Conservation (phyloP, 1,284 basidiomycete species). For the Porodaedalea pini region DNA sequence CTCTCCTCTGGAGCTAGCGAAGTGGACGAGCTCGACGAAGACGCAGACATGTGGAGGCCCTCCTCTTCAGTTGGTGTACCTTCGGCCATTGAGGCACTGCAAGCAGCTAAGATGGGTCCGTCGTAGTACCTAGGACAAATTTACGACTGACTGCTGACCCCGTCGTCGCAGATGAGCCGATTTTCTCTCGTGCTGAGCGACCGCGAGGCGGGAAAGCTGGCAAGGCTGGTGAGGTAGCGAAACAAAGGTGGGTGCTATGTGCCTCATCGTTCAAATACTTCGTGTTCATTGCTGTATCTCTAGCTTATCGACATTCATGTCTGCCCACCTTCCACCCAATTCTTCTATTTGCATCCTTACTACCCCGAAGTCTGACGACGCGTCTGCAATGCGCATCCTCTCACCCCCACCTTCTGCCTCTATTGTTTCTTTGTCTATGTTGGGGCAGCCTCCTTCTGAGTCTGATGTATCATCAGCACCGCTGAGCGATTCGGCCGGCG, state of each 20-base stretch:
- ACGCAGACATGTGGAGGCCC: conserved; percentile 32
- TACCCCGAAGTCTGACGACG: conserved; percentile 28
- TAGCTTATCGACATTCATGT: conserved; percentile 15
- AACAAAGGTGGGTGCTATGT: neutral
- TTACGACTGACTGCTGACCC: neutral
- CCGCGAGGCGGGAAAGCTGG: neutral
- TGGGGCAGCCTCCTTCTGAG: conserved; percentile 38
- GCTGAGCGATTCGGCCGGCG: conserved; percentile 21
- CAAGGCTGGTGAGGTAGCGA: neutral
- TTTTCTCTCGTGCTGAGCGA: conserved; percentile 14
- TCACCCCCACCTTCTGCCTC: conserved; percentile 31
- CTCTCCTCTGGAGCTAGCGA: conserved; percentile 34
- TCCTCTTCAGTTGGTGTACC: conserved; percentile 39
- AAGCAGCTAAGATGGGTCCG: conserved; percentile 43
- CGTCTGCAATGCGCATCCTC: neutral
- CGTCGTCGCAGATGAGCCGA: conserved; percentile 2
- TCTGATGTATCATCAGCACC: conserved; percentile 20
- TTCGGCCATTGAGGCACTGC: conserved; percentile 32
- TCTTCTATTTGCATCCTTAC: conserved; percentile 35
- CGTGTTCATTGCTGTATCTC: neutral
- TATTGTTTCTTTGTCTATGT: conserved; percentile 33
- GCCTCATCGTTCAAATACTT: neutral
- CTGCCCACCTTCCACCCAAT: conserved; percentile 23
- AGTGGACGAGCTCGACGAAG: conserved; percentile 37
- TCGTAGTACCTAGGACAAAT: conserved; percentile 2